Percentiles rank a stretch among this genome's conserved stretches.
Evolutionary conservation across 2,329 filamentous ascomycete genomes (phyloP).

Genomic region (Fusarium sp.): DNA sequence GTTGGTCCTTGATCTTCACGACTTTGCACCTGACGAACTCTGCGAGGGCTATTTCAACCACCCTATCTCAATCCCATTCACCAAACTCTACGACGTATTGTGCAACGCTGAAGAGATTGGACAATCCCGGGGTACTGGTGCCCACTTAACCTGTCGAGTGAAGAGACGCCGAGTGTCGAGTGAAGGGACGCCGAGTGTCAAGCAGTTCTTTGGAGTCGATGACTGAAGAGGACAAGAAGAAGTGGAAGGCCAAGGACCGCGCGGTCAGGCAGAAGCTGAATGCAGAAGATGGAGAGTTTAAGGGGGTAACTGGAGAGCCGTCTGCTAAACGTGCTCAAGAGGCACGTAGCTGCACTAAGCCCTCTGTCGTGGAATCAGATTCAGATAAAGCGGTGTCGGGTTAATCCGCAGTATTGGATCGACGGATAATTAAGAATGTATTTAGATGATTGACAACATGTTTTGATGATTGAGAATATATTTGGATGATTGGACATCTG

Average conservation of each 20-base stretch:
- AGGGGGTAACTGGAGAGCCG: accelerated
- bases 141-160: neutral
- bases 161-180: too few species aligned
- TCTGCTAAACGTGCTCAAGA: neutral
- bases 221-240: accelerated
- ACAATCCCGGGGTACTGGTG: too few species aligned
- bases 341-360: neutral
- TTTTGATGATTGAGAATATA: too few species aligned
- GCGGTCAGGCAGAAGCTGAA: accelerated
- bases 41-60: neutral
- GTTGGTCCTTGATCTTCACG: neutral
- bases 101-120: accelerated
- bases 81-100: neutral
- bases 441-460: too few species aligned
- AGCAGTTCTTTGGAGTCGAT: too few species aligned
- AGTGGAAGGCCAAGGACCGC: accelerated
- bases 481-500: too few species aligned
- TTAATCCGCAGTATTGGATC: too few species aligned
- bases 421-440: too few species aligned
- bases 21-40: neutral
- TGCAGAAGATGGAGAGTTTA: accelerated
- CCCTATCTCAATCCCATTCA: accelerated
- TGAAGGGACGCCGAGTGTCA: too few species aligned
- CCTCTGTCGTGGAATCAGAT: too few species aligned
- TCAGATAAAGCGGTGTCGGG: too few species aligned